Conservation (phyloP, 2,329 filamentous ascomycete genomes). For the Colletotrichum godetiae region DNA sequence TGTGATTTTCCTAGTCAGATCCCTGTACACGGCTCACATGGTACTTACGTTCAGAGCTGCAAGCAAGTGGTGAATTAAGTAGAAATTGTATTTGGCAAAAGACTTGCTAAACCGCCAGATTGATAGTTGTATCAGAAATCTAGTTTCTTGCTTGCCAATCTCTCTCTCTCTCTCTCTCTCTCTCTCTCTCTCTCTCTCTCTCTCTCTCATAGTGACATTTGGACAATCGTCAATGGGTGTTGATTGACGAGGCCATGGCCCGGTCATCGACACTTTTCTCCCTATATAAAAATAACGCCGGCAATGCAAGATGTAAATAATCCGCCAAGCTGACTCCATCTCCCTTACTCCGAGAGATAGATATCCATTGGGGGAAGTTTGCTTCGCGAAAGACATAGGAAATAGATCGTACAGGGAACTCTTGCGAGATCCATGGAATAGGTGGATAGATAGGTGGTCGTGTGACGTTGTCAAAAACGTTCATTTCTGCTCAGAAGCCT, state of each 20-base stretch:
- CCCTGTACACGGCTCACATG: no score
- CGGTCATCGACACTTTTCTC: background rate
- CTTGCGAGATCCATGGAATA: no score
- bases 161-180: no score
- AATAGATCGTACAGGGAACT: background rate
- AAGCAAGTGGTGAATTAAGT: background rate
- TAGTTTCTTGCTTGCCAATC: background rate
- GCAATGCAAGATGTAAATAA: background rate
- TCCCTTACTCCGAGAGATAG: background rate
- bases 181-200: no score
- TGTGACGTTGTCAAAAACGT: background rate
- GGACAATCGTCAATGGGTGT: background rate
- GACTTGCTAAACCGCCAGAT: background rate
- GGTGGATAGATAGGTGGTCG: background rate
- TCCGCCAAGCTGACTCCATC: background rate
- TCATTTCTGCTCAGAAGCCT: conserved; percentile 29
- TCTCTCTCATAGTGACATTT: background rate
- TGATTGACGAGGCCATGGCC: background rate
- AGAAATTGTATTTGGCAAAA: background rate
- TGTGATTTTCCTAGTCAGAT: background rate
- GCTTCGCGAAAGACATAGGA: background rate
- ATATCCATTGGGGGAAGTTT: background rate
- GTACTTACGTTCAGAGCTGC: no score
- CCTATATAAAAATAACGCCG: background rate
- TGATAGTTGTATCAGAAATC: background rate